Conservation (phyloP, 73 alveolate species). For the Paramecium caudatum region DNA sequence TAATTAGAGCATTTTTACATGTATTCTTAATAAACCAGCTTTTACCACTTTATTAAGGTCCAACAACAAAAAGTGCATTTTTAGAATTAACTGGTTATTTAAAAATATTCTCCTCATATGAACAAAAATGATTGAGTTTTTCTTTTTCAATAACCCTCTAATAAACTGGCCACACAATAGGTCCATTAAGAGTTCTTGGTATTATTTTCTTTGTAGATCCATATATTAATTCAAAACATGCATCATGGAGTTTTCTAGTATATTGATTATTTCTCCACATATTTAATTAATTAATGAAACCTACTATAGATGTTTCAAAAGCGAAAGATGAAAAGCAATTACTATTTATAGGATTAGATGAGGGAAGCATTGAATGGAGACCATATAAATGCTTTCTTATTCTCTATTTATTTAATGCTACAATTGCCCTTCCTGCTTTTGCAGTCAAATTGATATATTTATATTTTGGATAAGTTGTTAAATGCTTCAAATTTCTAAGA, state of each 20-base stretch:
- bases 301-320: too few species aligned
- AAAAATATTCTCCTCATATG: slow-evolving; percentile 8
- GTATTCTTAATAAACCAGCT: slow-evolving; percentile 47
- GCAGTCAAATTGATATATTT: slow-evolving; percentile 10
- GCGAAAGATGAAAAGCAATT: slow-evolving; percentile 43
- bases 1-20: not conserved
- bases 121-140: slow-evolving; percentile 15
- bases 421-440: slow-evolving; percentile 55
- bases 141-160: not conserved
- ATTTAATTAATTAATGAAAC: not conserved
- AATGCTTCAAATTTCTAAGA: not conserved
- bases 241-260: not conserved
- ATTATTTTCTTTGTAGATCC: not conserved
- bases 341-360: slow-evolving; percentile 43
- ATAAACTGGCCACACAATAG: slow-evolving; percentile 40
- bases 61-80: slow-evolving; percentile 48
- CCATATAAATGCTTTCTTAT: slow-evolving; percentile 23
- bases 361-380: slow-evolving; percentile 35
- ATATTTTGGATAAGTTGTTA: not conserved
- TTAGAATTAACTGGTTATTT: not conserved
- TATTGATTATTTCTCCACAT: not conserved
- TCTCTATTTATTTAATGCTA: slow-evolving; percentile 63
- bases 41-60: slow-evolving; percentile 14
- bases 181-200: slow-evolving; percentile 3
- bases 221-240: not conserved